Base-by-base conservation (phyloP, 192 early-diverging fungal genomes). In the Coemansia sp. region DNA sequence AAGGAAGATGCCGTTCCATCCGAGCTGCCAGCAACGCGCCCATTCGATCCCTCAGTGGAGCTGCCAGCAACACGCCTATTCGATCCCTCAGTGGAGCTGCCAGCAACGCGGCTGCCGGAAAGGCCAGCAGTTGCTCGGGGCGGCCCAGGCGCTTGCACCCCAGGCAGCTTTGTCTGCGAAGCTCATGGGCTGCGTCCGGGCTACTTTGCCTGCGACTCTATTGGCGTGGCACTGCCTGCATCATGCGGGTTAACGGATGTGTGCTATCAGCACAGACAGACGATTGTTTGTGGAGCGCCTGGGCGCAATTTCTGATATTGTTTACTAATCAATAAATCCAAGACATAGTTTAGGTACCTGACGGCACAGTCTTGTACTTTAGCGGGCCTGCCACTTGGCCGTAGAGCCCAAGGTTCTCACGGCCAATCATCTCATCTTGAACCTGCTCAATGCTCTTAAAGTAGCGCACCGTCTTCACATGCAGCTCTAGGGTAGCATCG, bases 391-490 rank as follows among this genome's bases (percentile, higher is more conserved):
- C 75, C 14, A 78, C 75, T 49, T 78, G 75, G 39, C 88, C 88
- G 52, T 87, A 84, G n/a, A 89, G 73, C 6, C 86, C 86, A 14
- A 89, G 74, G 58, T 86, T 86, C 43, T 89, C 83, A 32, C 80
- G 74, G 32, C 88, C 88, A 64, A 89, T 84, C 67, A 89, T 75
- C 51, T 84, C 80, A 52, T 85, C 74, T 38, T 90, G 88, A 5
- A 90, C 90, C 76, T 88, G 83, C 73, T 92, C 90, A 53, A 92
- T 92, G 41, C 84, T 86, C 75, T 88, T 90, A 63, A 92, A 92
- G 71, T 92, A 92, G 74, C 84, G 85, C 40, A 92, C 90, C 26
- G 90, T 92, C 81, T 92, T 88, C 70, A 93, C 90, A 41, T 93
- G 88, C 49, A 93, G 80, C 76, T 93, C 90, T 40, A 93, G 74